Evolutionary conservation across 345 rosid species (phyloP), one percentile per base, ranked within the genome.

Genomic region (Bretschneidera sinensis): DNA sequence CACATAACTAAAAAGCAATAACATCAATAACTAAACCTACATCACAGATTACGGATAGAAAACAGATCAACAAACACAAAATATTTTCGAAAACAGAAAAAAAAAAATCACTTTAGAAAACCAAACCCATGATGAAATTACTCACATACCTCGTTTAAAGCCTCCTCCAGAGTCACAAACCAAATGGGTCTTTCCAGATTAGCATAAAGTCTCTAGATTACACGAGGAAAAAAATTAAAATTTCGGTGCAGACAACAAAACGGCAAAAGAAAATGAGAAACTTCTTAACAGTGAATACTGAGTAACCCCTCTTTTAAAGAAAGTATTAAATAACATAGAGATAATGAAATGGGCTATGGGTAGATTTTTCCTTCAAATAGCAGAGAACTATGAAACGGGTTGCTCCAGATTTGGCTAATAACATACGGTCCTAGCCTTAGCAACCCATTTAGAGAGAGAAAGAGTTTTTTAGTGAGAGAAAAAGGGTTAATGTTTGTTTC

Each of bases 91-190:
- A 50, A 62, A 17, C 15, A 25, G 17, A 23, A n/a, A n/a, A n/a
- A n/a, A n/a, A n/a, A n/a, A 51, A 62, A 43, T 59, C n/a, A 34
- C 28, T 6, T 45, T 24, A 35, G 57, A 63, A 47, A 55, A 54
- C 39, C 63, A 16, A n/a, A 54, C 54, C 55, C 67, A 57, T 59
- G 49, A 62, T 50, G 65, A 22, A 60, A 58, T 61, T 25, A 33
- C 43, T 18, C 51, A 64, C 69, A 28, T 17, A 78, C 88, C 83
- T 83, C 35, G 35, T 54, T 39, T 15, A 17, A 48, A 69, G 59
- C 52, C 52, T 31, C 34, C 1, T 63, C 52, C 69, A 43, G 61
- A 9, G 24, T 35, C 59, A 61, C 24, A 39, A 39, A 17, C 57
- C 35, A 65, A 65, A 51, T 68, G 65, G 59, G 69, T 52, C 48